Base-by-base conservation (phyloP, 768 basidiomycete genomes). In the Lactifluus pinguis region DNA sequence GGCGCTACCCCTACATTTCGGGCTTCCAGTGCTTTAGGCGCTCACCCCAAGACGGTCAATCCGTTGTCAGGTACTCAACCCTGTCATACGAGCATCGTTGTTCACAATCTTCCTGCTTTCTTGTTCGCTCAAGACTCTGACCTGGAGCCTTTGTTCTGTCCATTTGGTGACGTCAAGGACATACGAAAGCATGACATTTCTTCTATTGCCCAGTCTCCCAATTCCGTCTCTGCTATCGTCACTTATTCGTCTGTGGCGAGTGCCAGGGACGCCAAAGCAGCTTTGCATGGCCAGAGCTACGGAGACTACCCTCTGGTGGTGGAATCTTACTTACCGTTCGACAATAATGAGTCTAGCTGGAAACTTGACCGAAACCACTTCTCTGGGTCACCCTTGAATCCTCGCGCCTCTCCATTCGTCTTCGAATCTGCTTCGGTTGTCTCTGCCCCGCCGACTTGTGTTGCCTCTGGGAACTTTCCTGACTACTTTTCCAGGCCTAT, bases 141-240 rank as follows among this genome's bases (percentile, higher is more conserved):
- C 68, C 71, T 89, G 64, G 79, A 86, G 53, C 87, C 87, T n/a
- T 76, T 90, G 42, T 79, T 90, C 60, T 81, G 76, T 70, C 88
- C 88, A 25, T 90, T 84, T 67, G 88, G 88, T 14, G 73, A 76
- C 34, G 81, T 88, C 69, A 83, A 83, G 67, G 80, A 80, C 56
- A 77, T 89, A 55, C 80, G 81, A 64, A 77, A 77, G 44, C 60
- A 85, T 13, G 72, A 77, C 36, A 51, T 69, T 41, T 32, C 61
- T 19, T 47, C 19, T 19, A 14, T 69, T 76, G n/a, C 69, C 69
- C 42, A 72, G 74, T 38, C 36, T 65, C 7, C 72, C 56, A 76
- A 75, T 52, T 78, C 76, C 42, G 75, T 80, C 39, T 79, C 83
- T 30, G 85, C 79, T 55, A 66, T 83, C 29, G 86, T 87, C n/a